Conservation (phyloP, 352 stramenopile species). For the Bremia lactucae region DNA sequence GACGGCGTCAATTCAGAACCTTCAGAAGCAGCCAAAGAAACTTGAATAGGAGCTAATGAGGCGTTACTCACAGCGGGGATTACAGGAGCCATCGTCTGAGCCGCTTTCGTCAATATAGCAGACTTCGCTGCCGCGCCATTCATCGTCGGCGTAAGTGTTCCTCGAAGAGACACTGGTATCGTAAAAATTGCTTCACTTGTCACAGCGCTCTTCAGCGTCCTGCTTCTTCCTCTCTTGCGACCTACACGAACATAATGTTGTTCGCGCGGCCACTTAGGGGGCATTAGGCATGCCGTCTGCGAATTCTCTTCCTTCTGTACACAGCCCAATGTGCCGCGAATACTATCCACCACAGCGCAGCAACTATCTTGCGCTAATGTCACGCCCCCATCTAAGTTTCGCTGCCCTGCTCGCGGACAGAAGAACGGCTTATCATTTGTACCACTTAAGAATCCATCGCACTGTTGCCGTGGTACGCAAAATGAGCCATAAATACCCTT, state of each 20-base stretch:
- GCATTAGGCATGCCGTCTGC: conserved; percentile 21
- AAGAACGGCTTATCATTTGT: conserved; percentile 11
- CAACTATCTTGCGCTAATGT: conserved; percentile 28
- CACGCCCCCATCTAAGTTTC: conserved; percentile 6
- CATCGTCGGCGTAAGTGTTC: neutral
- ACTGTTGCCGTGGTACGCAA: conserved; percentile 27
- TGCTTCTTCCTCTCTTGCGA: conserved; percentile 9
- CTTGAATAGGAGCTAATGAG: neutral
- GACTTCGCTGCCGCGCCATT: neutral
- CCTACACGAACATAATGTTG: conserved; percentile 2
- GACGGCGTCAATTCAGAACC: too few relatives aligned
- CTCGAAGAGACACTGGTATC: neutral
- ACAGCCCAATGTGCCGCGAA: conserved; percentile 25
- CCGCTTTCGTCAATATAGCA: neutral
- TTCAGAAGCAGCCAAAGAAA: neutral
- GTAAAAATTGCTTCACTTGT: conserved; percentile 6
- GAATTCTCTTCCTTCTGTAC: conserved; percentile 5
- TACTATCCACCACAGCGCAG: conserved; percentile 26
- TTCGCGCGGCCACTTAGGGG: conserved; percentile 5
- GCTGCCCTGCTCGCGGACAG: conserved; percentile 24
- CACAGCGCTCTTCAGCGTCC: conserved; percentile 3
- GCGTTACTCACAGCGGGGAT: neutral
- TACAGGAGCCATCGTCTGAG: neutral
- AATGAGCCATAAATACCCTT: conserved; percentile 24
- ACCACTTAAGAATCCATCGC: conserved; percentile 10